phyloP scores from a whole-genome alignment of 2,329 filamentous ascomycete species.

The Fusarium haematococcum region DNA sequence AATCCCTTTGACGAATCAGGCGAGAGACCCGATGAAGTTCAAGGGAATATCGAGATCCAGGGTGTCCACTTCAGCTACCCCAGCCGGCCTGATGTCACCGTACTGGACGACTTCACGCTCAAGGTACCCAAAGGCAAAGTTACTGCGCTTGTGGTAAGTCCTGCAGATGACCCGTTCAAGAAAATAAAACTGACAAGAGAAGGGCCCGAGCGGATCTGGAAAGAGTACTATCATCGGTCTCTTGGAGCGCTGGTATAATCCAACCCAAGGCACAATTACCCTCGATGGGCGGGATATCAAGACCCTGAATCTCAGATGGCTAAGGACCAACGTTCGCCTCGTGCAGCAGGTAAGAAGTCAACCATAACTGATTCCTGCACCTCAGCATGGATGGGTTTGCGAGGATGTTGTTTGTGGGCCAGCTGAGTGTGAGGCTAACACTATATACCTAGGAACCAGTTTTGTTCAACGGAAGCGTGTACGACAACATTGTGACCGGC shows the following conservation, averaged over 20 bases:
- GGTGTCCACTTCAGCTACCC: conserved; percentile 57
- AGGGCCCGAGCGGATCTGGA: conserved; percentile 48
- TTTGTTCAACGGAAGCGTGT: conserved; percentile 56
- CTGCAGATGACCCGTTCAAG: neutral
- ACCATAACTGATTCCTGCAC: no score
- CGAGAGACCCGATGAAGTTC: conserved; percentile 35
- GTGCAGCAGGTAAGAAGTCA: conserved; percentile 43
- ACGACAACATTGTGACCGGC: conserved; percentile 64
- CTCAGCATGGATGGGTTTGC: neutral
- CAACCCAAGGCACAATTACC: conserved; percentile 44
- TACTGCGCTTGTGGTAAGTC: conserved; percentile 51
- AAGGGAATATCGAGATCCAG: conserved; percentile 50
- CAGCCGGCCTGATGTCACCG: conserved; percentile 51
- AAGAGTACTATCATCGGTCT: conserved; percentile 55
- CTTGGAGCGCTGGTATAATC: conserved; percentile 52
- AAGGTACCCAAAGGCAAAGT: conserved; percentile 57
- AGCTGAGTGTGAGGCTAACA: neutral
- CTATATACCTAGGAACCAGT: conserved; percentile 46
- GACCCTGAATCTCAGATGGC: conserved; percentile 50
- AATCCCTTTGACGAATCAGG: conserved; percentile 48
- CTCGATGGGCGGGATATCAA: conserved; percentile 47
- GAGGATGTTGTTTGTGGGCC: neutral
- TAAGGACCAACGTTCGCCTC: conserved; percentile 49
- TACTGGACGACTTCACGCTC: conserved; percentile 55
- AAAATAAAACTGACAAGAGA: neutral